Evolutionary conservation across 108 stramenopile species (phyloP), one percentile per base, ranked within the genome.

Genomic region (Schizochytrium sp.): DNA sequence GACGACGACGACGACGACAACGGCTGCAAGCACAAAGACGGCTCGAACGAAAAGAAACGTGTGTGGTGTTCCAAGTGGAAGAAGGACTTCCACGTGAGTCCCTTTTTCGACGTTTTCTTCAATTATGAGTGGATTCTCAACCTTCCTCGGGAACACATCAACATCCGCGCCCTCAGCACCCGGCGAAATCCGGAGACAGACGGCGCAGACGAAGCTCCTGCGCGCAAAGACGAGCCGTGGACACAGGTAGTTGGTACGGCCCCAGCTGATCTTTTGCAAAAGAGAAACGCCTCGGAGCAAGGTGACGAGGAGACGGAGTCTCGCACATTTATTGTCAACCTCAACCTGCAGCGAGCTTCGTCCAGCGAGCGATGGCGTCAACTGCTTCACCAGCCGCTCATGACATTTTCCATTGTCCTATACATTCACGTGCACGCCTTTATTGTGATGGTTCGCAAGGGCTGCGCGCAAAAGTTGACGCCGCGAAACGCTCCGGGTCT

Each of bases 31-130:
- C 34, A 34, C 34, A 34, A 34, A 34, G 34, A 34, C 34, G 34
- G 2, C 34, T 34, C 2, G 21, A 23, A 69, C 3, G 63, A 69
- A 10, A 14, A 23, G 10, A 41, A 41, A 10, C 63, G 76, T 12
- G 48, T 12, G 51, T 83, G 51, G 48, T 4, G 51, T 1, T 83
- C 76, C 48, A 83, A 83, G 76, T 83, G 76, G 76, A 47, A 53
- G 76, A 83, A 83, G 76, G 76, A 83, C 76, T 83, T 83, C 28
- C 76, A 83, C 51, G 76, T 83, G 12, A 83, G 76, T 34, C 76
- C 76, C 10, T 83, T 83, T 45, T 83, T 83, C 23, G 76, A 83
- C 76, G 76, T 83, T 6, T 83, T 53, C 48, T 53, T 45, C 76
- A 53, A 83, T 23, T 83, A 83, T 34, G 48, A 83, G 51, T 83